Base-by-base conservation (phyloP, 1,139 yeast genomes). In the Debaryomyces nepalensis region DNA sequence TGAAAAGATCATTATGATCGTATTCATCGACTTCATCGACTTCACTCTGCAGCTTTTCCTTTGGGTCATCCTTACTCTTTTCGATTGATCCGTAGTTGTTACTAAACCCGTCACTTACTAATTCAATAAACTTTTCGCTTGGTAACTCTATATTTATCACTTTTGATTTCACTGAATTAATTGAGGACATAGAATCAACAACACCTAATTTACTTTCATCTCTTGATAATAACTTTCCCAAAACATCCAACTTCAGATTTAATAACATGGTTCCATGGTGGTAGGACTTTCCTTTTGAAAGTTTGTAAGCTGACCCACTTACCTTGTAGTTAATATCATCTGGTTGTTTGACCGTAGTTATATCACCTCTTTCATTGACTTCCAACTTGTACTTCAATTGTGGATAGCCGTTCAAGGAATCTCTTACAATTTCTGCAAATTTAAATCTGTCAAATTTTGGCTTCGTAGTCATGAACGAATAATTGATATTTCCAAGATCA, bases 201-300 rank as follows among this genome's bases (percentile, higher is more conserved):
- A 54, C 50, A 0, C 85, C 81, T 30, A 73, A 62, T n/a, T 64
- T 56, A 2, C 63, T 53, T 8, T 64, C 64, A 31, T 72, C 73
- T 12, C 86, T 56, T 23, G 76, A 76, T 44, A 93, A 67, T 9
- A 89, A 59, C 20, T 79, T 70, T 1, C 82, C 70, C 46, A 93
- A 68, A 1, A 74, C 65, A 19, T 73, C 74, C 22, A 95, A 65
- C 37, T 82, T 70, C 44, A 95, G 83, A 42, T 78, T 68, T 14
- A 95, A 68, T 9, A 95, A 70, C 97, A 95, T 89, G 0, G 99
- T 95, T 0, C 98, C 99, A 64, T 95, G 99, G 59, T 95, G 99
- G 52, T 91, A 86, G 3, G 96, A 84, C 52, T 81, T 82, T 0
- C 96, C 95, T 39, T 79, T 78, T 8, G 95, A 82, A 14, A 95